phyloP scores from a whole-genome alignment of 1,284 basidiomycete genomes.

The Microstroma glucosiphilum region DNA sequence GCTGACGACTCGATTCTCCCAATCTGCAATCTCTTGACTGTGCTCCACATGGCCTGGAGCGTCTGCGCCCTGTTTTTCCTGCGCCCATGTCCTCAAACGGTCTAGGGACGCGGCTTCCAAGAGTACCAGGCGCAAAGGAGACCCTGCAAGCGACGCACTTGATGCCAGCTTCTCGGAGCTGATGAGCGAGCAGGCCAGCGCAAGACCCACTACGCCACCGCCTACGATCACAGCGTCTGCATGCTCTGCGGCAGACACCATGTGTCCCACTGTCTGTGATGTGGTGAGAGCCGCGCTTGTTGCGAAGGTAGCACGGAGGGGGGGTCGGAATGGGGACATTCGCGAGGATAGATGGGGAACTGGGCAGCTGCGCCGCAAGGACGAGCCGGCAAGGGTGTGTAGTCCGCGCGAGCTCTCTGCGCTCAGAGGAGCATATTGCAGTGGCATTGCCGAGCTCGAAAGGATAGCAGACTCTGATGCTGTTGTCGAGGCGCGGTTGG shows the following conservation, averaged over 20 bases:
- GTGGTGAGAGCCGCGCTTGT: not conserved
- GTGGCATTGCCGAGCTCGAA: no score
- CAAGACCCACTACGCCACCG: conserved; percentile 44
- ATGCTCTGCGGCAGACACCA: conserved; percentile 4
- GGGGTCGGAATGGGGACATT: no score
- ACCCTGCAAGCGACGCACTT: conserved; percentile 18
- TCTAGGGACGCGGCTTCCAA: conserved; percentile 37
- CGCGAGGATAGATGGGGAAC: no score
- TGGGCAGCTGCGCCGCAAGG: no score
- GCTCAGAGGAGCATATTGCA: no score
- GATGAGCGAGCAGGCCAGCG: conserved; percentile 22
- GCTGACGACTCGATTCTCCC: conserved; percentile 48
- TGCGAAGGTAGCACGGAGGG: no score
- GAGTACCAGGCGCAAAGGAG: conserved; percentile 27
- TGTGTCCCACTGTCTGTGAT: not conserved
- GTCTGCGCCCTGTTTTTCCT: conserved; percentile 14
- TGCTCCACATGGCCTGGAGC: conserved; percentile 9
- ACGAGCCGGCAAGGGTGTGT: no score
- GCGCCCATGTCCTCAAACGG: conserved; percentile 25
- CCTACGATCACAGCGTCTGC: conserved; percentile 45
- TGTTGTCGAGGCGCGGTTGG: no score
- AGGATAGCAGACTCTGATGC: no score
- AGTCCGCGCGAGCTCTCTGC: no score
- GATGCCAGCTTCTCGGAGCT: not conserved
- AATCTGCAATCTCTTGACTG: conserved; percentile 16